Percentiles rank a stretch among this genome's conserved stretches.
Evolutionary conservation across 75 land plant genomes (phyloP).

Genomic region (Isoetes taiwanensis): DNA sequence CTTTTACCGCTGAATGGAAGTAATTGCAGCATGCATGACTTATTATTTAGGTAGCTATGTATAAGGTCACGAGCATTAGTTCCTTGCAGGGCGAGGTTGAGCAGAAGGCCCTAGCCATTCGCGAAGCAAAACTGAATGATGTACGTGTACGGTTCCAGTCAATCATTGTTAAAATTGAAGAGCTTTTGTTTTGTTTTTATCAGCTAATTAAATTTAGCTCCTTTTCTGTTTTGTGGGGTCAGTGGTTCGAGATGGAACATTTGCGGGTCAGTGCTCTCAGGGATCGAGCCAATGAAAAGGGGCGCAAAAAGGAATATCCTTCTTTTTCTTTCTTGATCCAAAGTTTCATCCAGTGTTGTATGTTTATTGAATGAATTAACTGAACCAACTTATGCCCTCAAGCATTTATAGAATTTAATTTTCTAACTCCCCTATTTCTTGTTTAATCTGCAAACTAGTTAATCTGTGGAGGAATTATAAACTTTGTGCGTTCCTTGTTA

Average conservation of each 20-base stretch:
- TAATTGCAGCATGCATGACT: too few species aligned
- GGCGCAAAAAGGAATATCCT: slow-evolving; percentile 98
- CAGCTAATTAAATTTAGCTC: background rate
- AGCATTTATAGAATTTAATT: too few species aligned
- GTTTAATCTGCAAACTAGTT: too few species aligned
- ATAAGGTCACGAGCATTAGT: background rate
- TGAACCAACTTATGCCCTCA: too few species aligned
- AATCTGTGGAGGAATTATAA: too few species aligned
- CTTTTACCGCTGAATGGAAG: slow-evolving; percentile 1
- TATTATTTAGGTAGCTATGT: too few species aligned
- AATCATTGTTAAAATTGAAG: background rate
- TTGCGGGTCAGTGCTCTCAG: slow-evolving; percentile 76
- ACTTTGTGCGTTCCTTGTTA: too few species aligned
- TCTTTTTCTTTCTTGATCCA: slow-evolving; percentile 18
- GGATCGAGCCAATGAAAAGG: slow-evolving; percentile 95
- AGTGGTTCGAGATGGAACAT: slow-evolving; percentile 89
- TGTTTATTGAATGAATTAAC: too few species aligned
- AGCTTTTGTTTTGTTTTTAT: background rate
- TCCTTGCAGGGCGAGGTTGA: slow-evolving; percentile 72
- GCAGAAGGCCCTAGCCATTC: slow-evolving; percentile 66
- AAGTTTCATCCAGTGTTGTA: too few species aligned
- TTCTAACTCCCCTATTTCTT: too few species aligned
- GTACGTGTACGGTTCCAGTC: slow-evolving; percentile 31
- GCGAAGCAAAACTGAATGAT: slow-evolving; percentile 83
- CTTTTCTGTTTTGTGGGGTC: slow-evolving; percentile 10